phyloP scores from a whole-genome alignment of 2,329 filamentous ascomycete genomes.

The Knufia fluminis region DNA sequence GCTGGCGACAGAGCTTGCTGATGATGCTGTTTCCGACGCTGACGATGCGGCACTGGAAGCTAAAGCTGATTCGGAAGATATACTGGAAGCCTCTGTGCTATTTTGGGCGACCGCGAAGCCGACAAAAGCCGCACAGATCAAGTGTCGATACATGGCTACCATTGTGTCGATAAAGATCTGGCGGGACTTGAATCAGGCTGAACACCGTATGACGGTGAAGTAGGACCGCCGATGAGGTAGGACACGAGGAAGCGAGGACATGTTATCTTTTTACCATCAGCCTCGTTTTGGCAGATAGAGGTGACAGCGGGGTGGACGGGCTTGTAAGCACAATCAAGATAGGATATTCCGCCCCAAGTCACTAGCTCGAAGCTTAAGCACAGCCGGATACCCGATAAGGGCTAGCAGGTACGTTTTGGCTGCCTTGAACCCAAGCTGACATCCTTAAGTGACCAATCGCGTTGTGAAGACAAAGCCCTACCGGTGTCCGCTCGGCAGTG shows the following conservation, averaged over 20 bases:
- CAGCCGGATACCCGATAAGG: not conserved
- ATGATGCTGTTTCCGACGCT: not conserved
- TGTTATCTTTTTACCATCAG: conserved; percentile 2
- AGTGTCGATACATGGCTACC: conserved; percentile 5
- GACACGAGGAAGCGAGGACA: not conserved
- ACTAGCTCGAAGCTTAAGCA: not conserved
- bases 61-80: not conserved
- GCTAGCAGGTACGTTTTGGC: not conserved
- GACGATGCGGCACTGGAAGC: not conserved
- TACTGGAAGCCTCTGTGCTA: not conserved
- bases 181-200: not conserved
- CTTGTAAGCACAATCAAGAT: not conserved
- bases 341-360: not conserved
- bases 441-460: not conserved
- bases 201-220: not conserved
- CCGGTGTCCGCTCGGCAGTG: not conserved
- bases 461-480: not conserved
- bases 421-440: not conserved
- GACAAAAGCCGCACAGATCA: not conserved
- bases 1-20: not conserved
- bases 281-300: not conserved
- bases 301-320: not conserved
- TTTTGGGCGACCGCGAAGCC: not conserved
- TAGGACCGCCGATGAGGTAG: conserved; percentile 3
- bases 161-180: not conserved